Evolutionary conservation across 768 basidiomycete genomes (phyloP).

Genomic region (Lyophyllum shimeji): DNA sequence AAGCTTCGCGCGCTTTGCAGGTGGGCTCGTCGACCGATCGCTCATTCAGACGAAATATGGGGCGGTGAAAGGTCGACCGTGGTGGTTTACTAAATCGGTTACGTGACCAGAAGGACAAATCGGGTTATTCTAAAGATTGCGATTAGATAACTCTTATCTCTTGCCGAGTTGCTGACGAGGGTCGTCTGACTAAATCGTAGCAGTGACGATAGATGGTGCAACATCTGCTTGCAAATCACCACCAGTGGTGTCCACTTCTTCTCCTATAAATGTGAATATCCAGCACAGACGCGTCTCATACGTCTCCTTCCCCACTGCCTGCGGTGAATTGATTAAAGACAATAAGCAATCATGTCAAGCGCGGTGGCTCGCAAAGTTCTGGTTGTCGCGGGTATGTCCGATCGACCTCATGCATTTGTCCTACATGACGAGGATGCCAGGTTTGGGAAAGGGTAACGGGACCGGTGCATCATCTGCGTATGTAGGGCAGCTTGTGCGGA

Average conservation of each 20-base stretch:
- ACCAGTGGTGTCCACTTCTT: background rate
- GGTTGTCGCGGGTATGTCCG: background rate
- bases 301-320: background rate
- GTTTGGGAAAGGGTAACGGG: background rate
- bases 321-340: background rate
- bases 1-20: constrained; percentile 39
- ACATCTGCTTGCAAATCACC: background rate
- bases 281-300: background rate
- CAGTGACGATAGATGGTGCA: background rate
- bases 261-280: background rate
- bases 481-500: background rate
- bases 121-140: background rate
- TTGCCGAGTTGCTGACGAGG: background rate
- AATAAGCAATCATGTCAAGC: background rate
- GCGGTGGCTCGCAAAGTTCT: background rate
- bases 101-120: background rate
- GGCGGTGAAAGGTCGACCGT: background rate
- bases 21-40: constrained; percentile 23
- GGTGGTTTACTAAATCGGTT: background rate
- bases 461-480: background rate
- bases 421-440: background rate
- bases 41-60: constrained; percentile 11
- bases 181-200: background rate
- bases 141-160: background rate
- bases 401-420: too few relatives aligned